These are phyloP conservation scores for Rhizophagus clarus DNA, from an alignment of 192 early-diverging fungal genomes.

Conservation along the genomic window DNA sequence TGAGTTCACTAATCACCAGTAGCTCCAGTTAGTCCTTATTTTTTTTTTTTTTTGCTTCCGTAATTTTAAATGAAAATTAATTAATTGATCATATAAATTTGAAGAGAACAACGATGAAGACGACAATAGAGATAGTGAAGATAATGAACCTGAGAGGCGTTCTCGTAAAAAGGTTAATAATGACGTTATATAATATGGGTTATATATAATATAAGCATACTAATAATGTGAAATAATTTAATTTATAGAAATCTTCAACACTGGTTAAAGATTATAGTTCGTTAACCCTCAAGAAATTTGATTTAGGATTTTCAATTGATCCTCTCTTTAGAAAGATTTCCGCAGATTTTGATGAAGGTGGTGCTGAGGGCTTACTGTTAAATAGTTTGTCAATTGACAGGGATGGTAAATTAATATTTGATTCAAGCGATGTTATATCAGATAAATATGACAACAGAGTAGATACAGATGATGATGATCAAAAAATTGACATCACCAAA, in stretches of 20 bases:
- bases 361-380: conserved; percentile 86
- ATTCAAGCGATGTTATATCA: conserved; percentile 78
- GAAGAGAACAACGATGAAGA: no score
- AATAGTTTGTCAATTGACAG: no score
- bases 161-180: conserved; percentile 43
- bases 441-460: conserved; percentile 43
- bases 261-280: conserved; percentile 81
- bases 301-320: conserved; percentile 91
- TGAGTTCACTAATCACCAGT: conserved; percentile 85
- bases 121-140: conserved; percentile 52
- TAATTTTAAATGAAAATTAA: no score
- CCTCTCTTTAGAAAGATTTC: conserved; percentile 98
- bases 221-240: no score
- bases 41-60: neutral
- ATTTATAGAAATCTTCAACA: conserved; percentile 53
- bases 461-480: conserved; percentile 29
- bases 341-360: conserved; percentile 97
- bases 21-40: conserved; percentile 61
- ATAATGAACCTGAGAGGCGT: conserved; percentile 45
- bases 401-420: conserved; percentile 92
- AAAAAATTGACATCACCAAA: conserved; percentile 25
- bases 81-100: no score
- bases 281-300: conserved; percentile 84
- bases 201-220: no score
- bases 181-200: no score